Base-by-base conservation (phyloP, 495 filamentous ascomycete species). In the Tuber aestivum region DNA sequence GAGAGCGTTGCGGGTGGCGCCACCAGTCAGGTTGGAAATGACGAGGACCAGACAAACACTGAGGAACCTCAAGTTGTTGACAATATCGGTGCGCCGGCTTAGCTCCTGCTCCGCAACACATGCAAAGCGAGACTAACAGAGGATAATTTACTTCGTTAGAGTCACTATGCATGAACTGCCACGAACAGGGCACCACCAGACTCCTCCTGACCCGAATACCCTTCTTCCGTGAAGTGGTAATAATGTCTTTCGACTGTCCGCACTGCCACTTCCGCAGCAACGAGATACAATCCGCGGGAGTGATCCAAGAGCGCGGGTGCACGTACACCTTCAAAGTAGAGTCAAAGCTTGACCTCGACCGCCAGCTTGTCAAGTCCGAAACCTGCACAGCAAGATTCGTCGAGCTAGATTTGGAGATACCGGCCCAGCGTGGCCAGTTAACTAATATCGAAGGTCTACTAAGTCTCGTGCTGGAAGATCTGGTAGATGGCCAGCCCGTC, bases 211-310 rank as follows among this genome's bases (percentile, higher is more conserved):
- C 95, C 69, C 89, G 90, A 70, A 97, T 99, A 35, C 96, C 95
- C 35, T 97, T 90, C 86, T 98, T 99, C 88, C 92, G 93, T 82
- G 95, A 99, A 83, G 89, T 98, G 76, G 93, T 99, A 77, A 88
- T 99, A 78, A 97, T 97, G 89, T 97, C 94, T 70, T 99, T 99
- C 86, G 89, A 89, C 76, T 99, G 95, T 85, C 88, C 91, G 1
- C 89, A 97, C 83, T 99, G 95, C 86, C 84, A 90, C 83, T 93
- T 97, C 84, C 87, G 89, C 74, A 95, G 97, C 86, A 94, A 94
- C 83, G 93, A 97, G 81, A 90, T 98, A 75, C 94, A 97, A 82
- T 89, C 94, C 12, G 95, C 95, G 16, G 92, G 92, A 45, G 89
- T 92, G 78, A 95, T 97, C 77, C 95, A 97, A 85, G 91, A 94